These are phyloP conservation scores for Conoideocrella luteorostrata DNA, from an alignment of 2,329 filamentous ascomycete species.

Conservation along the genomic window DNA sequence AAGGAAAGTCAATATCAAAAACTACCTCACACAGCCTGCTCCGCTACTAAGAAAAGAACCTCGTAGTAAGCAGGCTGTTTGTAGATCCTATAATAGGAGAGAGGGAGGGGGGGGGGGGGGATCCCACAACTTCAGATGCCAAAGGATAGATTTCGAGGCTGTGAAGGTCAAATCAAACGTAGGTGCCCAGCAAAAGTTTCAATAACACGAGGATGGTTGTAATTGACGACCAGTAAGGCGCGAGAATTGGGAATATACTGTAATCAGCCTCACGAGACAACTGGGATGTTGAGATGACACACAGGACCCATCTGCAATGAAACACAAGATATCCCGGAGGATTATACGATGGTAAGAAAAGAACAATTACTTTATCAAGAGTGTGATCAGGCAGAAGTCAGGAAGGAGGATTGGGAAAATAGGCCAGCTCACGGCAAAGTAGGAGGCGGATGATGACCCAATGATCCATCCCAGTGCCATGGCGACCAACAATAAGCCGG, in stretches of 20 bases:
- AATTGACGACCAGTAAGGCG: slow-evolving; percentile 6
- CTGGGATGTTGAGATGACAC: slow-evolving; percentile 15
- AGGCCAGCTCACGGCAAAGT: slow-evolving; percentile 4
- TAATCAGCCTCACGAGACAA: slow-evolving; percentile 15
- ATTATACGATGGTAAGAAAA: slow-evolving; percentile 9
- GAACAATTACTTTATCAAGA: slow-evolving; percentile 8
- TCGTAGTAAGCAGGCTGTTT: slow-evolving; percentile 8
- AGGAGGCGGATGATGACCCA: slow-evolving; percentile 6
- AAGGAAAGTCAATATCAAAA: slow-evolving; percentile 7
- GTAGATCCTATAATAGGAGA: slow-evolving; percentile 7
- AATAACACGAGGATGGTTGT: slow-evolving; percentile 7
- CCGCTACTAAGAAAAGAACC: slow-evolving; percentile 18
- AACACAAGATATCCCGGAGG: slow-evolving; percentile 12
- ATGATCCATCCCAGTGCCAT: slow-evolving; percentile 8
- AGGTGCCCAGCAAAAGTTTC: slow-evolving; percentile 1
- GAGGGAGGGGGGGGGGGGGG: background rate
- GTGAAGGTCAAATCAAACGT: slow-evolving; percentile 6
- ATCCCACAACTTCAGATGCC: background rate
- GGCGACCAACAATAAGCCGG: slow-evolving; percentile 9
- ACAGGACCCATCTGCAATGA: slow-evolving; percentile 17
- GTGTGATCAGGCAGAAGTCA: slow-evolving; percentile 4
- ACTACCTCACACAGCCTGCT: slow-evolving; percentile 34
- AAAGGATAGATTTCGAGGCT: slow-evolving; percentile 7
- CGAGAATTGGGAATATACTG: slow-evolving; percentile 1
- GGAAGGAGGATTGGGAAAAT: slow-evolving; percentile 2